Evolutionary conservation across 192 early-diverging fungal genomes (phyloP), one percentile per base, ranked within the genome.

Genomic region (Coemansia sp.): DNA sequence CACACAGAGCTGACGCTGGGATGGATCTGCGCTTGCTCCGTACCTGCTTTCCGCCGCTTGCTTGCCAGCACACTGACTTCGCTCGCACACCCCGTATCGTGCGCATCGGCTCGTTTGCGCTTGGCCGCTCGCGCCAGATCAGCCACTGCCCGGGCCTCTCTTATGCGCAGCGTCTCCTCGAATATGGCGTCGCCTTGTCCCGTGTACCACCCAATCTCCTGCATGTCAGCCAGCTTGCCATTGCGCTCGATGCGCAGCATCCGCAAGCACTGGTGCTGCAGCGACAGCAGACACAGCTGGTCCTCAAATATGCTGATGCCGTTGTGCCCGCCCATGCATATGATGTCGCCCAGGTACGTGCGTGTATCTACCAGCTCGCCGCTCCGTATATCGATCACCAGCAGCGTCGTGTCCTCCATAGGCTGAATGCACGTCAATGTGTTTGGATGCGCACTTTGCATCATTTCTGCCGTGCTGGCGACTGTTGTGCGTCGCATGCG

Each of bases 171-270:
- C 4, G 48, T 22, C 17, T 74, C 68, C 36, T 81, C 78, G 26
- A 49, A 71, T 14, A 71, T 61, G 4, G 60, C 62, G 49, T 82
- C 79, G 47, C 72, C 79, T 38, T 75, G 66, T 0, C 65, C 34
- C 2, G 79, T 71, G 37, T 76, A 72, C 79, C 79, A 82, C 21
- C 79, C 79, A 46, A 82, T 69, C 25, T 82, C 79, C n/a, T 66
- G 69, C 52, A 69, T 20, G 25, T 72, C 62, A 2, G 56, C 38
- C 46, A 82, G 60, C 4, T 22, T 44, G 34, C 79, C 79, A 28
- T 72, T 53, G 17, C 28, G 25, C 7, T 46, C 61, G 14, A 82
- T 64, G 36, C 68, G 69, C 54, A 76, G 31, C n/a, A 82, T 42
- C 1, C 70, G 60, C 64, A 82, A 25, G 52, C 79, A 82, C 67